Evolutionary conservation across 805 yeast genomes (phyloP).

Genomic region (Ogataea corticis): DNA sequence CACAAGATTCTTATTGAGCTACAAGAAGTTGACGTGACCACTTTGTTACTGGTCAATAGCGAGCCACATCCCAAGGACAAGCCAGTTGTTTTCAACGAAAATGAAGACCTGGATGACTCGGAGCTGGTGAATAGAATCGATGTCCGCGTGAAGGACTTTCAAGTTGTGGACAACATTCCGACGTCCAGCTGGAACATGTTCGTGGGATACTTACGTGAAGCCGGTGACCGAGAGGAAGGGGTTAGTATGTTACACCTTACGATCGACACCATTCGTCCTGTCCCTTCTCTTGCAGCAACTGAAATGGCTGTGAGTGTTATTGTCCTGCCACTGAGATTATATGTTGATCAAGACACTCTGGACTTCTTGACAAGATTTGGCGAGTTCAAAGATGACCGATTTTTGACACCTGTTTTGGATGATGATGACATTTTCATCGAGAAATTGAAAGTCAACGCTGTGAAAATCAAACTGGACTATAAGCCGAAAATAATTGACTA

Average conservation of each 20-base stretch:
- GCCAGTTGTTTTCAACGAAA: slow-evolving; percentile 27
- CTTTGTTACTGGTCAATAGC: slow-evolving; percentile 44
- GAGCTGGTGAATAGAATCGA: slow-evolving; percentile 51
- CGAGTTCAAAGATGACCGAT: slow-evolving; percentile 73
- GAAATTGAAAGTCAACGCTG: slow-evolving; percentile 58
- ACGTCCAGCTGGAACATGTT: slow-evolving; percentile 92
- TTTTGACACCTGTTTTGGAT: slow-evolving; percentile 47
- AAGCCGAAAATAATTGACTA: slow-evolving; percentile 89
- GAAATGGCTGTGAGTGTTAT: slow-evolving; percentile 58
- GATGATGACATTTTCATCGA: slow-evolving; percentile 67
- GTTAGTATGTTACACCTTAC: slow-evolving; percentile 58
- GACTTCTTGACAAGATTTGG: slow-evolving; percentile 81
- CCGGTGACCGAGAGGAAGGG: slow-evolving; percentile 70
- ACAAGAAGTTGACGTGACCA: slow-evolving; percentile 49
- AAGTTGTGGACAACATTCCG: slow-evolving; percentile 73
- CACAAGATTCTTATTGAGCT: slow-evolving; percentile 62
- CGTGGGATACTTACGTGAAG: slow-evolving; percentile 64
- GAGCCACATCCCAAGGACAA: slow-evolving; percentile 33
- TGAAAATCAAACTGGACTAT: slow-evolving; percentile 75
- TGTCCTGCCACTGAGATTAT: slow-evolving; percentile 74
- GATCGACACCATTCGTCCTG: slow-evolving; percentile 65
- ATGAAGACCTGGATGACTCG: slow-evolving; percentile 34
- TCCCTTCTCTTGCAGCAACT: slow-evolving; percentile 59
- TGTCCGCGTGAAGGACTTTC: slow-evolving; percentile 53
- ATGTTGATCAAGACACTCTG: slow-evolving; percentile 90